A percentile compares a stretch with the other conserved stretches of the same genome.
Conservation (phyloP, 2,329 filamentous ascomycete species). For the Exserohilum rostratum region DNA sequence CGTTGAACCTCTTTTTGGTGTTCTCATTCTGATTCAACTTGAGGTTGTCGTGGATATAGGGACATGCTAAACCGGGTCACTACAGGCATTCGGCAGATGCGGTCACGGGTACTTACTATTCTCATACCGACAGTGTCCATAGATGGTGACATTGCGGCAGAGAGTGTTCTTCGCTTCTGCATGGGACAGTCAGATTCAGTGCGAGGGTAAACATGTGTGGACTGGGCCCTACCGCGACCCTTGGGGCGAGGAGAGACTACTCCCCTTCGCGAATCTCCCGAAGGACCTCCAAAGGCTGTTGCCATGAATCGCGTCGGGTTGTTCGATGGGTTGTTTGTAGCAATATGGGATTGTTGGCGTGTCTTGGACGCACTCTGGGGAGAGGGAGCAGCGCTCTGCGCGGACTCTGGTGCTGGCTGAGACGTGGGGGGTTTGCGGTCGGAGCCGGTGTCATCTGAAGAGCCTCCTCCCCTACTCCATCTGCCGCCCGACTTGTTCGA, state of each 20-base stretch:
- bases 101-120: conserved; percentile 62
- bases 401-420: conserved; percentile 24
- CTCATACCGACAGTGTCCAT: conserved; percentile 90
- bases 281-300: conserved; percentile 44
- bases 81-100: conserved; percentile 11
- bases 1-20: conserved; percentile 80
- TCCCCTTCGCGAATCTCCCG: conserved; percentile 50
- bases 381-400: conserved; percentile 21
- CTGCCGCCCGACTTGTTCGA: conserved; percentile 26
- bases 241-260: conserved; percentile 53
- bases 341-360: conserved; percentile 21
- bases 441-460: conserved; percentile 38
- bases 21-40: conserved; percentile 64
- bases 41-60: conserved; percentile 83
- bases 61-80: conserved; percentile 59
- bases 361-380: conserved; percentile 27
- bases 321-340: conserved; percentile 20
- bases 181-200: conserved; percentile 28
- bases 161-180: conserved; percentile 80
- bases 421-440: conserved; percentile 31
- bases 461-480: conserved; percentile 41
- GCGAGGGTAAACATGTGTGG: conserved; percentile 4
- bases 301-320: conserved; percentile 44
- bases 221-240: conserved; percentile 47
- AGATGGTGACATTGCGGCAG: conserved; percentile 91